Evolutionary conservation across 2,329 filamentous ascomycete species (phyloP), one percentile per base, ranked within the genome.

Genomic region (Alternaria sp.): DNA sequence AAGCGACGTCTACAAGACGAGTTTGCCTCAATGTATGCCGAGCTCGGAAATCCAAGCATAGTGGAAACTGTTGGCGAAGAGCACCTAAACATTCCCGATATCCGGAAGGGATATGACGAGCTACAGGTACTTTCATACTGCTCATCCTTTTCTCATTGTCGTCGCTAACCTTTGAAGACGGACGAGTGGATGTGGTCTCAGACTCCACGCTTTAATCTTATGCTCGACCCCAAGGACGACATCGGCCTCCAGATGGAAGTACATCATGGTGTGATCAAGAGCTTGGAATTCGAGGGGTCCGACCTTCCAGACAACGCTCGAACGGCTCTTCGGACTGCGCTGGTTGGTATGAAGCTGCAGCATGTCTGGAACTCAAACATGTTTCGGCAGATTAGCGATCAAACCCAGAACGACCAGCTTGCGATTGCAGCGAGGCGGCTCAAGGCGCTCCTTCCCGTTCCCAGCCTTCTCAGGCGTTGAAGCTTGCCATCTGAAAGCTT

Each of bases 101-200:
- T 96, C 38, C 79, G 72, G 38, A 87, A 88, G 67, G 90, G 90
- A 1, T 84, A 89, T 50, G 78, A 80, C 7, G 89, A 91, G 73
- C 77, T 93, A 22, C 84, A 80, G 80, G 89, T 89, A 72, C 73
- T 83, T 78, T 7, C 12, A 1, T 38, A 46, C 36, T 40, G 18
- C 44, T 16, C 10, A 4, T 4, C 8, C n/a, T 4, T 11, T 12
- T 20, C 10, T 54, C 64, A 61, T 28, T 45, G 41, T 11, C 22
- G 2, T 51, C 54, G 53, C 69, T 83, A 73, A 84, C 76, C 43
- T 14, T 46, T 67, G 38, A 66, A 89, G 85, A 89, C 89, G 0
- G 78, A 81, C 4, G 86, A 89, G 11, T 97, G 93, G 93, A 90
- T 90, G 59, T 97, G 90, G 78, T 87, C 87, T 3, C 93, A 97